Base-by-base conservation (phyloP, 176 grass and related monocot genomes). In the Pharus latifolius region DNA sequence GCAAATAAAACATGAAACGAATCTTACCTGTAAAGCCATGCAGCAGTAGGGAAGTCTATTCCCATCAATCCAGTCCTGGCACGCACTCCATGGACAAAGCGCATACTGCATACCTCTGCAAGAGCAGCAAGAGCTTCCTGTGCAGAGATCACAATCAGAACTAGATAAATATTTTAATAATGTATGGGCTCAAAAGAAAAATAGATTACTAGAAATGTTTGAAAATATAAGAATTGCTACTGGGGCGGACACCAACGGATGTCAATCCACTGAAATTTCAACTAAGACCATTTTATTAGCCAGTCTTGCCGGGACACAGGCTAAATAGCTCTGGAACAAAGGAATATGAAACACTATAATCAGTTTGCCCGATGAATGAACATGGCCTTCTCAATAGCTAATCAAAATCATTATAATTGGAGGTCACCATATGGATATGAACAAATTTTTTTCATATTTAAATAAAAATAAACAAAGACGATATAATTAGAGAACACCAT, bases 1-100 rank as follows among this genome's bases (percentile, higher is more conserved):
- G 17, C 35, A 64, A 7, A n/a, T 1, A 38, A 38, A 47, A 37
- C 33, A 19, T 15, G 52, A 5, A 15, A 19, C 45, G 5, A 13
- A 18, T 73, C 51, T 79, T 67, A 84, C 93, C 66, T 92, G 61
- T 82, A 92, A 82, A 97, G 86, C 89, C 93, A 97, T 63, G 34
- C 37, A 34, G 86, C 89, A 69, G 89, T 98, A 83, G 89, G 87
- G 72, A 93, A 98, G 54, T 98, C 84, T 65, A 98, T 90, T 79
- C 94, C 94, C 77, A 98, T 87, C 78, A 98, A 82, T 54, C 89
- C 94, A 66, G 84, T 93, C 16, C 78, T 74, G 18, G 86, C 73
- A 72, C 78, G 53, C 56, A 93, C 47, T 78, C 94, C 94, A 65
- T 98, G 91, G 19, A 98, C 87, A 85, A 93, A 98, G 17, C 89